phyloP scores from a whole-genome alignment of 2,329 filamentous ascomycete genomes.

The Pyrenophora teres region DNA sequence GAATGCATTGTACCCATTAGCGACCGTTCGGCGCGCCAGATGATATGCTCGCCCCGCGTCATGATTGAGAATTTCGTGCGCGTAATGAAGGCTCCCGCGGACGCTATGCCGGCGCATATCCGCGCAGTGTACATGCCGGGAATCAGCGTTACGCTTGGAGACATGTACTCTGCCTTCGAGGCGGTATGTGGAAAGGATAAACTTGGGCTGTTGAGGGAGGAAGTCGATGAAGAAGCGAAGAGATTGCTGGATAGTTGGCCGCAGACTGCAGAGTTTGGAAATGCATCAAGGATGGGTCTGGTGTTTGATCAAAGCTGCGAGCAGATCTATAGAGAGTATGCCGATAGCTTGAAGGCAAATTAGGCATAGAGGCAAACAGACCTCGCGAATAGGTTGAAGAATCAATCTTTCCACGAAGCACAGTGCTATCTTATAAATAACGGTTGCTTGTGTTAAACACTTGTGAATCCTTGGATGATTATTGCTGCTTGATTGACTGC shows the following conservation, averaged over 20 bases:
- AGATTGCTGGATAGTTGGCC: constrained; percentile 60
- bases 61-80: constrained; percentile 58
- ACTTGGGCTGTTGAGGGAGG: constrained; percentile 48
- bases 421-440: too few relatives aligned
- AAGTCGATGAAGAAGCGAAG: constrained; percentile 54
- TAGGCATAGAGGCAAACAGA: background rate
- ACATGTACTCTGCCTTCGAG: constrained; percentile 59
- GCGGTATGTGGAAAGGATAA: constrained; percentile 58
- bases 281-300: constrained; percentile 12
- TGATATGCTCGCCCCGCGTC: constrained; percentile 60
- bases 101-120: constrained; percentile 48
- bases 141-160: constrained; percentile 53
- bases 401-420: too few relatives aligned
- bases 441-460: too few relatives aligned
- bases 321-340: constrained; percentile 15
- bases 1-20: constrained; percentile 55
- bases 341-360: constrained; percentile 5
- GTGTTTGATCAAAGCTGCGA: constrained; percentile 11
- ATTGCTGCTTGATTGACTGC: background rate
- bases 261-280: constrained; percentile 53
- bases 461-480: background rate
- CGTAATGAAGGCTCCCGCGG: constrained; percentile 49
- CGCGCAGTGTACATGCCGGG: constrained; percentile 47
- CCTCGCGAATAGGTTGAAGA: background rate
- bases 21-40: constrained; percentile 54